A percentile compares a stretch with the other conserved stretches of the same genome.
phyloP scores from a whole-genome alignment of 495 filamentous ascomycete genomes.

The Aspergillus baeticus region DNA sequence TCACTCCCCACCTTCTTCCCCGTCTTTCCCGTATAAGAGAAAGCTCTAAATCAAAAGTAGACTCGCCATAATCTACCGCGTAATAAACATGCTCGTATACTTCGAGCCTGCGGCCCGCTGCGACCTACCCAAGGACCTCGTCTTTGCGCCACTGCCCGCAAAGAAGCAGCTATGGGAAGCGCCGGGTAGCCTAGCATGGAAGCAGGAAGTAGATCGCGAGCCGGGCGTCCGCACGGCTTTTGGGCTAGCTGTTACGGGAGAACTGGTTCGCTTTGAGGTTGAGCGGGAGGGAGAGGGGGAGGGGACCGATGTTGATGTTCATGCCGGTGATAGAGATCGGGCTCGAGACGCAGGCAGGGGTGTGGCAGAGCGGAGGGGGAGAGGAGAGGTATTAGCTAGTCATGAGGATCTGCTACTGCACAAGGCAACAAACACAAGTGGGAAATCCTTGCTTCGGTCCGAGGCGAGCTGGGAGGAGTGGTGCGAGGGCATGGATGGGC shows the following conservation, averaged over 20 bases:
- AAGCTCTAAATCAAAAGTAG: constrained; percentile 28
- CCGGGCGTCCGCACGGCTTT: constrained; percentile 23
- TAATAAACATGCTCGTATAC: constrained; percentile 44
- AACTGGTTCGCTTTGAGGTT: constrained; percentile 27
- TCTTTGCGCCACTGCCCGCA: constrained; percentile 45
- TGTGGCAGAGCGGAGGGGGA: no score
- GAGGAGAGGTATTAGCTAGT: no score
- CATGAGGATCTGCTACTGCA: neutral
- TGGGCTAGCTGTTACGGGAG: constrained; percentile 36
- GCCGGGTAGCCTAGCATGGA: constrained; percentile 34
- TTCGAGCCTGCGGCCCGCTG: constrained; percentile 46
- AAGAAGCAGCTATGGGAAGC: constrained; percentile 51
- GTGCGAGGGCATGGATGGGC: constrained; percentile 45
- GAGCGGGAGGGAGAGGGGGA: neutral
- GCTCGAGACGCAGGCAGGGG: neutral
- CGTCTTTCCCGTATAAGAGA: constrained; percentile 6
- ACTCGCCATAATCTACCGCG: constrained; percentile 38
- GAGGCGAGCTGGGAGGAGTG: constrained; percentile 41
- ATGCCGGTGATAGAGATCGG: neutral
- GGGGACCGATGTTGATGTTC: neutral
- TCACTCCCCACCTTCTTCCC: constrained; percentile 11
- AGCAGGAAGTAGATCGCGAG: constrained; percentile 25
- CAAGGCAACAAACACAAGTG: constrained; percentile 4
- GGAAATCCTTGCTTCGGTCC: constrained; percentile 8
- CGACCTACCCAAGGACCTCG: constrained; percentile 30